These are phyloP conservation scores for Xylariales sp. DNA, from an alignment of 2,329 filamentous ascomycete genomes.

Conservation along the genomic window DNA sequence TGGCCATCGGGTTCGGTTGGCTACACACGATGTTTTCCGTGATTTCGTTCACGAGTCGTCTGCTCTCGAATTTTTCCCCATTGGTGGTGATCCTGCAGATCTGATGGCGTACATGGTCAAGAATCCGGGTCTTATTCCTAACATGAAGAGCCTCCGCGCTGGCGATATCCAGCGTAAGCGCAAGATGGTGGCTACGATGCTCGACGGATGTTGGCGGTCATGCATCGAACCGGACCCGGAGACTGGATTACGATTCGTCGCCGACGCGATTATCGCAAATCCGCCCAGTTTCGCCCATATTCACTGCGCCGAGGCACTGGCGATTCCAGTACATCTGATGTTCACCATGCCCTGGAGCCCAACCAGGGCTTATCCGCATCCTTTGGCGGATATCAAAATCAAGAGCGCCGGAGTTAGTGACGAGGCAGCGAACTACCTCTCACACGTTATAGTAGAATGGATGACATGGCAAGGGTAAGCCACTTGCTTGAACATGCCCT, in stretches of 20 bases:
- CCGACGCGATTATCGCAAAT: constrained; percentile 76
- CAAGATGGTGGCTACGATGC: constrained; percentile 65
- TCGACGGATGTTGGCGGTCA: constrained; percentile 83
- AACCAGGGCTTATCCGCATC: constrained; percentile 76
- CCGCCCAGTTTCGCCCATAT: constrained; percentile 74
- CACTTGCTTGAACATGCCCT: no score
- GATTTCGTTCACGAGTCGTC: constrained; percentile 62
- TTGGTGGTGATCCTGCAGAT: constrained; percentile 71
- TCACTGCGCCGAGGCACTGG: constrained; percentile 70
- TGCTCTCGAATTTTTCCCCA: constrained; percentile 70
- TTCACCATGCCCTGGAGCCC: constrained; percentile 92
- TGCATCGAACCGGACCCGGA: constrained; percentile 64
- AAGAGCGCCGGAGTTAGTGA: constrained; percentile 45
- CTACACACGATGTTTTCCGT: constrained; percentile 67
- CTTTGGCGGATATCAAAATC: constrained; percentile 63
- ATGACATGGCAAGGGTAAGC: constrained; percentile 74
- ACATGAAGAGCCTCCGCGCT: constrained; percentile 26
- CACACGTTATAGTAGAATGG: constrained; percentile 77
- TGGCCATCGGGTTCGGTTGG: constrained; percentile 68
- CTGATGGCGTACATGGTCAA: constrained; percentile 61
- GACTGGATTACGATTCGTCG: constrained; percentile 64
- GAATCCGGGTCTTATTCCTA: constrained; percentile 34
- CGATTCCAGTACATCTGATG: constrained; percentile 77
- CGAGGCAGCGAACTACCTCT: constrained; percentile 71
- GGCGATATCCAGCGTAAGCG: constrained; percentile 31